These are phyloP conservation scores for Teratosphaeria pseudoeucalypti DNA, from an alignment of 2,329 filamentous ascomycete species.

Conservation along the genomic window DNA sequence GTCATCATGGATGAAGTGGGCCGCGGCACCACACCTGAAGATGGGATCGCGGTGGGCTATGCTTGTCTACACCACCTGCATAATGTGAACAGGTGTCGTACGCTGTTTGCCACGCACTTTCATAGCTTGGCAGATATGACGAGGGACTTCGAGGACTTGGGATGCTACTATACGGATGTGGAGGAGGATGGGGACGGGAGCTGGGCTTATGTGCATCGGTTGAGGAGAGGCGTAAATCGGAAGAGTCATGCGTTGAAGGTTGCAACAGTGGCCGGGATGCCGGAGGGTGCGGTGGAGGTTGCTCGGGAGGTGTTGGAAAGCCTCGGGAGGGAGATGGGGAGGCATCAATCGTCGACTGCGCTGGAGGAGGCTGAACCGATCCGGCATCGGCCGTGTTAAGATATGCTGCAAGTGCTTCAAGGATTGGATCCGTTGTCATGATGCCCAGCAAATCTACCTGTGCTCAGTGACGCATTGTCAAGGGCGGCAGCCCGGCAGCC, in stretches of 20 bases:
- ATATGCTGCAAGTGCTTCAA: too few relatives aligned
- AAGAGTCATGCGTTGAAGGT: conserved; percentile 90
- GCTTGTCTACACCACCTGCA: conserved; percentile 79
- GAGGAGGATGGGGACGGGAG: conserved; percentile 54
- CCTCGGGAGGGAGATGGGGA: background rate
- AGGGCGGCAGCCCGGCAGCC: too few relatives aligned
- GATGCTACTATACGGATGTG: conserved; percentile 82
- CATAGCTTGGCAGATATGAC: conserved; percentile 75
- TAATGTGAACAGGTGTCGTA: conserved; percentile 63
- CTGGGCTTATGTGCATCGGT: conserved; percentile 78
- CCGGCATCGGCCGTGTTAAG: too few relatives aligned
- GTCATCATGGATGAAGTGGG: conserved; percentile 98
- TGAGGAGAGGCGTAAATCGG: conserved; percentile 73
- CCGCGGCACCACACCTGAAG: conserved; percentile 83
- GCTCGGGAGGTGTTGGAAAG: conserved; percentile 48
- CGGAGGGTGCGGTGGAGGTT: conserved; percentile 58
- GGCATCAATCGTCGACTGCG: background rate
- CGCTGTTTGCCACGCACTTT: conserved; percentile 92
- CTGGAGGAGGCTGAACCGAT: background rate
- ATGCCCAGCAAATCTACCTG: too few relatives aligned
- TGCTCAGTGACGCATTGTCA: too few relatives aligned
- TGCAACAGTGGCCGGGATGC: conserved; percentile 71
- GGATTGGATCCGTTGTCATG: too few relatives aligned
- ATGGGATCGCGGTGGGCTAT: conserved; percentile 81
- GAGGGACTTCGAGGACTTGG: conserved; percentile 47